These are phyloP conservation scores for Moringa oleifera DNA, from an alignment of 345 rosid genomes.

Conservation along the genomic window DNA sequence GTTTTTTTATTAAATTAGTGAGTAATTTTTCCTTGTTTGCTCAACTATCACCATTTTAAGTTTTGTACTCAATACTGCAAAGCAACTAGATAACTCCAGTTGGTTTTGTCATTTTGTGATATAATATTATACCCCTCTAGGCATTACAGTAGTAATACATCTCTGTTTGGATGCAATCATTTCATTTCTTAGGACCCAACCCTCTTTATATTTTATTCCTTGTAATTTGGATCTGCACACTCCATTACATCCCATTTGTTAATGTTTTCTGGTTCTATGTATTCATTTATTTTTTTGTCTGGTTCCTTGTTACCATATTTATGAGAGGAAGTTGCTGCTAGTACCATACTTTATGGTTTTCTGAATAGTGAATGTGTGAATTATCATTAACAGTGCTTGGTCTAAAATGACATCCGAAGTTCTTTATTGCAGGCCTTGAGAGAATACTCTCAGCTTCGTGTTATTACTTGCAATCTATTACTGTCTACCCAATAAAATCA, in stretches of 20 bases:
- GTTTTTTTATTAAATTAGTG: background rate
- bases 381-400: constrained; percentile 6
- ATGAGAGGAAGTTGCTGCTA: no score
- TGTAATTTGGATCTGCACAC: background rate
- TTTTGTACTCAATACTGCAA: no score
- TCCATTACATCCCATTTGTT: no score
- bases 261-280: no score
- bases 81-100: no score
- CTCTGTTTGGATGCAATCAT: no score
- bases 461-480: constrained; percentile 52
- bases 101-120: no score
- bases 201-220: background rate
- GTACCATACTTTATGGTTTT: background rate
- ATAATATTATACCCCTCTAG: no score
- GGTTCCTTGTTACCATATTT: background rate
- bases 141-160: no score
- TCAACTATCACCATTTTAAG: no score
- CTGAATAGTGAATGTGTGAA: background rate
- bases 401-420: constrained; percentile 11
- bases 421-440: constrained; percentile 50
- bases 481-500: constrained; percentile 84
- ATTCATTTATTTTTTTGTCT: no score
- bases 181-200: no score
- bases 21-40: background rate
- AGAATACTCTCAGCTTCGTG: constrained; percentile 20